A percentile compares a stretch with the other conserved stretches of the same genome.
These are phyloP conservation scores for Coniochaeta prunicola DNA, from an alignment of 2,329 filamentous ascomycete species.

Conservation along the genomic window DNA sequence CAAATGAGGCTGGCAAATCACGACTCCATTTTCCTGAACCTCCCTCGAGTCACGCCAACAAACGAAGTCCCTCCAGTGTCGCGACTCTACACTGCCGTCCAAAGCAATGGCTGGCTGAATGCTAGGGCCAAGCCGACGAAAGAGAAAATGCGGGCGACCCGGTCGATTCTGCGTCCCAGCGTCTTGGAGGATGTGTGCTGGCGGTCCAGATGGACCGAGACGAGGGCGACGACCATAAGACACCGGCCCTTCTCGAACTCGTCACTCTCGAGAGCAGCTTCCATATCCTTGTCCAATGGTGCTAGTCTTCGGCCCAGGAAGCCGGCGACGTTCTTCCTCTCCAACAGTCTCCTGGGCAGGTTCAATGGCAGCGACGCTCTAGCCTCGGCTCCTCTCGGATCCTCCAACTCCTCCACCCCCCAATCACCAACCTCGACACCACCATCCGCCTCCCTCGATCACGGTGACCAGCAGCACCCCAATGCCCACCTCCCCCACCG, in stretches of 20 bases:
- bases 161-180: background rate
- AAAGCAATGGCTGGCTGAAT: constrained; percentile 1
- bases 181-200: constrained; percentile 17
- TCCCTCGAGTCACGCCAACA: background rate
- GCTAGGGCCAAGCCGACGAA: background rate
- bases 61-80: background rate
- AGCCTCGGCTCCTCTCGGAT: constrained; percentile 1
- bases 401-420: background rate
- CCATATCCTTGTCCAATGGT: constrained; percentile 2
- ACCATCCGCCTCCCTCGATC: background rate
- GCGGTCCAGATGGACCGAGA: constrained; percentile 15
- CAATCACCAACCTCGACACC: background rate
- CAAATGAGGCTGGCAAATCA: background rate
- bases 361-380: constrained; percentile 14
- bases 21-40: background rate
- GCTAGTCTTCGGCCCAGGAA: constrained; percentile 14
- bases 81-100: background rate
- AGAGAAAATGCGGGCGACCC: background rate
- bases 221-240: constrained; percentile 2
- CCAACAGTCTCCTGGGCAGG: constrained; percentile 22
- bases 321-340: constrained; percentile 24
- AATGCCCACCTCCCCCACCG: constrained; percentile 18
- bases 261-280: constrained; percentile 9
- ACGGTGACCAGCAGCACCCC: constrained; percentile 2
- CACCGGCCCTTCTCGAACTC: constrained; percentile 13